phyloP scores from a whole-genome alignment of 495 filamentous ascomycete species.

The Penicillium coffeae region DNA sequence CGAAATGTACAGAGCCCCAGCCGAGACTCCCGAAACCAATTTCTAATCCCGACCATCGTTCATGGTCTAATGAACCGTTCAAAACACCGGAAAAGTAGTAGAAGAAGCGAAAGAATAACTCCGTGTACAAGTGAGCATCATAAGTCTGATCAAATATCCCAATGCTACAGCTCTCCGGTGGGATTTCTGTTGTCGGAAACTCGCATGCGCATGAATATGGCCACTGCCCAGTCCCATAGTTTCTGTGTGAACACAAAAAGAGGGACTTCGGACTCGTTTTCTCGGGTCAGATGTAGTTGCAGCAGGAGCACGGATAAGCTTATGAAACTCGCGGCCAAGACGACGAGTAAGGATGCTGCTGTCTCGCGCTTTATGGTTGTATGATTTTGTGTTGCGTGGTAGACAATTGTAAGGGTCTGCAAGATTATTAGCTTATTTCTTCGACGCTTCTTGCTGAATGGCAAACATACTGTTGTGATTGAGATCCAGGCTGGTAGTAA shows the following conservation, averaged over 20 bases:
- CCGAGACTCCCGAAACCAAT: not conserved
- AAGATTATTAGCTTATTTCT: not conserved
- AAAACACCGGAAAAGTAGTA: constrained; percentile 1
- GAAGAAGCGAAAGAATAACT: not conserved
- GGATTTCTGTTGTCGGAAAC: constrained; percentile 26
- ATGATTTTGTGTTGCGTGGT: constrained; percentile 77
- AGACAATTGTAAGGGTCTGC: constrained; percentile 71
- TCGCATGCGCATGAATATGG: constrained; percentile 41
- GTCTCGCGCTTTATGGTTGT: constrained; percentile 80
- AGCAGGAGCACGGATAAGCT: constrained; percentile 68
- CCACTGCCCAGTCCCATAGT: constrained; percentile 41
- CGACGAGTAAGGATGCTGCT: constrained; percentile 68
- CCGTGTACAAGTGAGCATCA: too few relatives aligned
- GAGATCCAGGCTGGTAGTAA: constrained; percentile 84
- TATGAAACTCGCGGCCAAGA: constrained; percentile 71
- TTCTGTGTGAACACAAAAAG: constrained; percentile 52
- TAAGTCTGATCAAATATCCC: too few relatives aligned
- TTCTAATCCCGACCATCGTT: not conserved
- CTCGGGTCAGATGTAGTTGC: constrained; percentile 63
- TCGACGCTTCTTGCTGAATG: constrained; percentile 6
- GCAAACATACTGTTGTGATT: constrained; percentile 61
- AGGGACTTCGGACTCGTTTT: constrained; percentile 61
- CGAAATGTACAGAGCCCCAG: constrained; percentile 5
- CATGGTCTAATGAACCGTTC: not conserved
- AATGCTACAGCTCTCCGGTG: constrained; percentile 22